Evolutionary conservation across 192 early-diverging fungal species (phyloP), one percentile per base, ranked within the genome.

Genomic region (Kappamyces sp.): DNA sequence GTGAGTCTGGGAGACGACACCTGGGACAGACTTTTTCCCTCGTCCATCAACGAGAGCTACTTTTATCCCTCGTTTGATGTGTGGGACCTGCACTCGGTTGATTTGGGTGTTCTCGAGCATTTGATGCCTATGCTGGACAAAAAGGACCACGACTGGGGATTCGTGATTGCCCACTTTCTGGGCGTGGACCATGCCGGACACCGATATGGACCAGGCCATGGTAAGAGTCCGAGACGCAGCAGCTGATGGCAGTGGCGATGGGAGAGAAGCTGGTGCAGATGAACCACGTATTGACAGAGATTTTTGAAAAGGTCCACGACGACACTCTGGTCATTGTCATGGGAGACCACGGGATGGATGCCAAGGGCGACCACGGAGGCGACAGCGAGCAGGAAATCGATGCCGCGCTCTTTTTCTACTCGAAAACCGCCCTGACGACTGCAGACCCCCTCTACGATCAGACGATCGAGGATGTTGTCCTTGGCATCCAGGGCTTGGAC

Each of bases 321-420:
- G 81, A 92, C 8, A 94, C 94, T 0, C 68, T 91, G 7, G 74
- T 96, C 5, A 74, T 92, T 10, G 86, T 99, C 15, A 84, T 97
- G 74, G 96, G 96, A 36, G 96, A 99, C 67, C 96, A 99, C 60
- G 96, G 96, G 4, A 98, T 98, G 96, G 90, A 91, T 41, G 59
- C 69, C 5, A 88, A 91, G 67, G 96, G 96, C 8, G 92, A 99
- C 66, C 96, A 99, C 54, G 96, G 96, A 10, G 96, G 96, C 23
- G 96, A 99, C 58, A 90, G 86, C 64, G 83, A 86, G 46, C 80
- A 87, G 51, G 96, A 99, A 62, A 69, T 96, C 34, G 85, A 90
- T 66, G 88, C 91, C 5, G 89, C 76, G 5, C 63, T 97, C 47
- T 90, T 93, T 55, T 62, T 94, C 2, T 94, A 94, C 70, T 83